Evolutionary conservation across 371 early-diverging fungal genomes (phyloP).

Genomic region (Actinomortierella wolfii): DNA sequence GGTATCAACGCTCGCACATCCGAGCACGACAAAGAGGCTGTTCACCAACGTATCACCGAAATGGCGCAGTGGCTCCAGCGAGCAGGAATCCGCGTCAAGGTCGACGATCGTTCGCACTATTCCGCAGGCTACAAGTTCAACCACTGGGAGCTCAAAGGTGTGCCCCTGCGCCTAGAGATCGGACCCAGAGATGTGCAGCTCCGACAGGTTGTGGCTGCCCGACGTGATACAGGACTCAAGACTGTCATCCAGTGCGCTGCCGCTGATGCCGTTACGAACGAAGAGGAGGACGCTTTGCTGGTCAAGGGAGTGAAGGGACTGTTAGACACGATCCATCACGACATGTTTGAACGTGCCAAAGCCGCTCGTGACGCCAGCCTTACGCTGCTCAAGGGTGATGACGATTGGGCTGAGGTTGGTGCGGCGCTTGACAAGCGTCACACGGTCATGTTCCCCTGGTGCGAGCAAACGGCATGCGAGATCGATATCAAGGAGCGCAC

Average conservation of each 20-base stretch:
- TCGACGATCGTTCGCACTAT: slow-evolving; percentile 89
- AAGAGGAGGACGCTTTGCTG: slow-evolving; percentile 54
- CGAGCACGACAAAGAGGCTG: slow-evolving; percentile 62
- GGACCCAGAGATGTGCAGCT: slow-evolving; percentile 94
- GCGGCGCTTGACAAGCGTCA: slow-evolving; percentile 85
- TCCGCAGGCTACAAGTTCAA: slow-evolving; percentile 99
- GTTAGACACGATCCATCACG: slow-evolving; percentile 85
- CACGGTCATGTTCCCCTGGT: slow-evolving; percentile 93
- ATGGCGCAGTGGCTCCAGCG: slow-evolving; percentile 69
- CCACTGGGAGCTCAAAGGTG: slow-evolving; percentile 98
- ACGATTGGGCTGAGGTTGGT: slow-evolving; percentile 89
- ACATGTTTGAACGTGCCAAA: slow-evolving; percentile 90
- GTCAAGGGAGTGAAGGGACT: slow-evolving; percentile 52
- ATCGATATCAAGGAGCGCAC: slow-evolving; percentile 92
- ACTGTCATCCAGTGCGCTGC: too few relatives aligned
- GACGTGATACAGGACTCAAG: slow-evolving; percentile 74
- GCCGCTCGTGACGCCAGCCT: slow-evolving; percentile 68
- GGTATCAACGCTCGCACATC: slow-evolving; percentile 89
- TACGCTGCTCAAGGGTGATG: slow-evolving; percentile 61
- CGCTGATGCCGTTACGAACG: slow-evolving; percentile 46
- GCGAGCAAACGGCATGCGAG: slow-evolving; percentile 91
- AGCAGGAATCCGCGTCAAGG: slow-evolving; percentile 81
- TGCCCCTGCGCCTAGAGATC: slow-evolving; percentile 96
- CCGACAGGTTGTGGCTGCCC: slow-evolving; percentile 75
- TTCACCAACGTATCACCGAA: slow-evolving; percentile 69